A percentile compares a stretch with the other conserved stretches of the same genome.
phyloP scores from a whole-genome alignment of 495 filamentous ascomycete genomes.

The Letharia lupina region DNA sequence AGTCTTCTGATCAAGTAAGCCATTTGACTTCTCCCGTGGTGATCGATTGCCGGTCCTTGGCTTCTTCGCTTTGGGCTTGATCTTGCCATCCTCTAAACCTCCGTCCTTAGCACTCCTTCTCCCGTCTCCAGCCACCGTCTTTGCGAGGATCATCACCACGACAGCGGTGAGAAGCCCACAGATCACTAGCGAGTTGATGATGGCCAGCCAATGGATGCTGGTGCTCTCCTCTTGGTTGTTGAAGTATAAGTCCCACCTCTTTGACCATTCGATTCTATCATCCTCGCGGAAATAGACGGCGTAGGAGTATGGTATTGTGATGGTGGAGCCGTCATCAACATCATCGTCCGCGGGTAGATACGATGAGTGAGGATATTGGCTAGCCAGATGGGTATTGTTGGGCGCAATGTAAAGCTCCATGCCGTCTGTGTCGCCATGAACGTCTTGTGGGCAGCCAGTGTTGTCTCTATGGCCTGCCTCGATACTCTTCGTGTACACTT shows the following conservation, averaged over 20 bases:
- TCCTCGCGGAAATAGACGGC: constrained; percentile 91
- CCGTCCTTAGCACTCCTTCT: constrained; percentile 60
- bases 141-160: constrained; percentile 76
- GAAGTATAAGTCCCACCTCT: constrained; percentile 90
- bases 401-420: constrained; percentile 61
- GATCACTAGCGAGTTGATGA: constrained; percentile 85
- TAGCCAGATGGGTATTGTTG: constrained; percentile 48
- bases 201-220: constrained; percentile 86
- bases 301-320: constrained; percentile 83
- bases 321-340: constrained; percentile 56
- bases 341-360: constrained; percentile 49
- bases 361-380: constrained; percentile 51
- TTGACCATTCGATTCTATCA: constrained; percentile 70
- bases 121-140: constrained; percentile 76
- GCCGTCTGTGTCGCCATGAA: constrained; percentile 51
- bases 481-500: constrained; percentile 86
- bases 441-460: constrained; percentile 57
- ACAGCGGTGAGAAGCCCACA: constrained; percentile 72
- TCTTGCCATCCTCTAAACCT: constrained; percentile 59
- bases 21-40: constrained; percentile 46
- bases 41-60: constrained; percentile 36
- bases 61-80: constrained; percentile 41
- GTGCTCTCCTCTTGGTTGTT: constrained; percentile 81
- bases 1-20: constrained; percentile 56
- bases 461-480: constrained; percentile 50